These are phyloP conservation scores for Backusella australiensis DNA, from an alignment of 192 early-diverging fungal species.

Conservation along the genomic window DNA sequence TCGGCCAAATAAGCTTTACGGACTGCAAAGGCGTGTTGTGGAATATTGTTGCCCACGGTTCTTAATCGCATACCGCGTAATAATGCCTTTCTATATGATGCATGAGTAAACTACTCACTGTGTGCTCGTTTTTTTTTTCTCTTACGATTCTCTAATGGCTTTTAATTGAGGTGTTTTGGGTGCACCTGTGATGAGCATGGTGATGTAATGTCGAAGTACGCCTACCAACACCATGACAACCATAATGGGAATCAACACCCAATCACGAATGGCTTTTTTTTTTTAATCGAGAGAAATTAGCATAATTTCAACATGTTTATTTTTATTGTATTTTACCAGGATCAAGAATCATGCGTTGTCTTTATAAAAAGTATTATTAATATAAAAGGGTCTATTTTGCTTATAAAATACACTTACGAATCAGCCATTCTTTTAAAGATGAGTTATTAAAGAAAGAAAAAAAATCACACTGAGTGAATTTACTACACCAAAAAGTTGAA, in stretches of 20 bases:
- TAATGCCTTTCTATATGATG: conserved; percentile 60
- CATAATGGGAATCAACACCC: conserved; percentile 97
- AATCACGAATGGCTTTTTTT: conserved; percentile 71
- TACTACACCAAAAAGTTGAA: background rate
- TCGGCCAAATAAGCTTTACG: conserved; percentile 72
- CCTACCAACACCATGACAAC: conserved; percentile 97
- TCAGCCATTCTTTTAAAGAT: conserved; percentile 11
- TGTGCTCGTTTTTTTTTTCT: too few species aligned
- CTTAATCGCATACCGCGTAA: conserved; percentile 70
- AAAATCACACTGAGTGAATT: background rate
- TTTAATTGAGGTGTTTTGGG: conserved; percentile 80
- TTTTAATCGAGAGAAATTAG: background rate
- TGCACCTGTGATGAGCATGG: conserved; percentile 79
- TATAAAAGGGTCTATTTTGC: background rate
- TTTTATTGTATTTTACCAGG: conserved; percentile 20
- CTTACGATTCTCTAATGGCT: conserved; percentile 78
- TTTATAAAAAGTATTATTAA: background rate
- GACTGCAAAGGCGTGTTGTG: conserved; percentile 64
- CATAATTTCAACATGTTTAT: background rate
- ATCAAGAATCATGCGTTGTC: conserved; percentile 32
- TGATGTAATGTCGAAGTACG: conserved; percentile 89
- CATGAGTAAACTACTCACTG: background rate
- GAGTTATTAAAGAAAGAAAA: background rate
- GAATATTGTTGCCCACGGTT: conserved; percentile 66
- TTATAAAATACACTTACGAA: conserved; percentile 5